Evolutionary conservation across 805 yeast genomes (phyloP), one percentile per base, ranked within the genome.

Genomic region (Monosporozyma unispora): DNA sequence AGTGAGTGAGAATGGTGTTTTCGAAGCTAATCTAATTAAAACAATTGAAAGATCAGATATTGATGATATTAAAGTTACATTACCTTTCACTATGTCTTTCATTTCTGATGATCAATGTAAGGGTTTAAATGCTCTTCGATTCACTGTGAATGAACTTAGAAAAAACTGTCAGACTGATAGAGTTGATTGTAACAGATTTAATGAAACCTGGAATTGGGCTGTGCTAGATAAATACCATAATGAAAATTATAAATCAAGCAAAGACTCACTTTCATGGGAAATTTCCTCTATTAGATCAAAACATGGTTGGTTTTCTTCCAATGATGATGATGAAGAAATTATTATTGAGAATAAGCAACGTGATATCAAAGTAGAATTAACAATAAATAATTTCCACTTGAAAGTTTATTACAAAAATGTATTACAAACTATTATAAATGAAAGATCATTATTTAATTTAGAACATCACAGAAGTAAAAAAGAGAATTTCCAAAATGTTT

Each of bases 401-500:
- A 67, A 70, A 1, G 58, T 88, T 2, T 69, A 49, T 21, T 70
- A 76, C 48, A 64, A 78, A 1, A 77, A 72, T 4, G 64, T 68
- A 18, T 63, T 67, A 0, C 79, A 79, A 52, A 56, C 88, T 11
- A 68, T 77, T 1, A 60, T 90, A 18, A 93, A 93, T 63, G 89
- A 82, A 47, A 72, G 81, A 40, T 70, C 78, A 31, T 76, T 87
- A 44, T 67, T 93, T 51, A 91, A 91, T 60, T 51, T 84, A n/a
- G 99, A 93, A 64, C 97, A 91, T 59, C 77, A 73, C 63, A 74
- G 97, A 60, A 63, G 73, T 0, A 59, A 64, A 52, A 75, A 71
- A 7, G 65, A 68, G n/a, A 70, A 72, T 28, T 63, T 64, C 4
- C 60, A 63, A 11, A 72, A 77, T 33, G 54, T 81, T 7, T 57